Base-by-base conservation (phyloP, 371 early-diverging fungal species). In the Rhizopus sp. region DNA sequence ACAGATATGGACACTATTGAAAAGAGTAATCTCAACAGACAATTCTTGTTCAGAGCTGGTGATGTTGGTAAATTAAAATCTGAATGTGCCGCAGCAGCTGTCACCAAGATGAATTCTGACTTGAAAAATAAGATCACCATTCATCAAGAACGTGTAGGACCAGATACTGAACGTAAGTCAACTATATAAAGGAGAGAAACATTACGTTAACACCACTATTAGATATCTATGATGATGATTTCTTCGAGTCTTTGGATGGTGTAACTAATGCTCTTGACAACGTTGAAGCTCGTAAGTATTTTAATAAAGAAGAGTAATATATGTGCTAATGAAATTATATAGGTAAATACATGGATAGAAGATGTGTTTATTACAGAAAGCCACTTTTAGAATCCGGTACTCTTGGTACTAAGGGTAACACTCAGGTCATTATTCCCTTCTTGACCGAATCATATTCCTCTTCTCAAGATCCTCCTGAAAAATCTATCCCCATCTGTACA, bases 1-100 rank as follows among this genome's bases (percentile, higher is more conserved):
- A 99, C 99, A 10, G 99, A 99, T 75, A 99, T 99, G 99, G 99
- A 99, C 78, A 93, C 96, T 4, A 98, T 99, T 60, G 99, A 99
- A 67, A 95, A 94, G 80, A 88, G 89, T 62, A 99, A 99, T 77
- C 75, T 99, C 69, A 98, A 98, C 83, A 89, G 99, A 59, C 99
- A 99, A 74, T 98, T 99, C 82, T 76, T 99, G 60, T 99, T 99
- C 83, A 88, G 96, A 56, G 86, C 94, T 23, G 55, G 80, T 40
- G 98, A 99, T 78, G 96, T 99, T 49, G 88, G 90, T 44, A 91
- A 93, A 72, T 83, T 95, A 70, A 99, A 99, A 85, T 95, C 98
- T 2, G 93, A 84, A 47, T 87, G 90, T 51, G 99, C 99, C 7
- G 92, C 96, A 3, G 77, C 69, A n/a, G 99, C 99, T 37, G 96